Base-by-base conservation (phyloP, 495 filamentous ascomycete species). In the Penicillium salamii region DNA sequence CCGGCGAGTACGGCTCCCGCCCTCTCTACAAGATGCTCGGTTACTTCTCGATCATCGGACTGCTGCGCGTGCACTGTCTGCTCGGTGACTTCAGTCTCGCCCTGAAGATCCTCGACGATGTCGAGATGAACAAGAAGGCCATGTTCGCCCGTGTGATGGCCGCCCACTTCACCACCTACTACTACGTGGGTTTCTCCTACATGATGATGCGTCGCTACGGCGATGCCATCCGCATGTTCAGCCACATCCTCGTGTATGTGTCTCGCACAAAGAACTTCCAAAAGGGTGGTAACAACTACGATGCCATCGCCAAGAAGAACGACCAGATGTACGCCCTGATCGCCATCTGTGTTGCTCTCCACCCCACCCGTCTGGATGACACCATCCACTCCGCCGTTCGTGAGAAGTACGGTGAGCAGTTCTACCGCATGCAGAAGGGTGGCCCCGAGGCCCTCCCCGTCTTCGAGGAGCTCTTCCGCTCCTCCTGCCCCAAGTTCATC, bases 181-280 rank as follows among this genome's bases (percentile, higher is more conserved):
- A 98, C 84, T 98, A 97, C 68, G 92, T 97, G 55, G 93, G 93
- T 47, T 97, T 98, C 84, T 95, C 89, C 58, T 98, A 98, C 83
- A 97, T 98, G 93, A 98, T 98, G 93, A 91, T 97, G 89, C 90
- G 92, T 70, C 88, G 93, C 65, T 98, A 98, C 65, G 90, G 89
- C 72, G 93, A 98, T 67, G 93, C 93, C 69, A 96, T 97, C 74
- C 90, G 92, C 78, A 92, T 95, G 85, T 98, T 98, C 84, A 91
- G 87, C 78, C 93, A 98, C 79, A 98, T 98, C 71, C 81, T 98
- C 67, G 88, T 98, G 73, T 98, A 98, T 77, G 95, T 97, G 54
- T 95, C 90, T 41, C 84, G 93, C 53, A 98, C 93, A 62, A 98
- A 98, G 87, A 97, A 97, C 77, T 97, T 97, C 83, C 95, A 97